Evolutionary conservation across 139 green algal species (phyloP), one percentile per base, ranked within the genome.

Genomic region (Coelastrella sp.): DNA sequence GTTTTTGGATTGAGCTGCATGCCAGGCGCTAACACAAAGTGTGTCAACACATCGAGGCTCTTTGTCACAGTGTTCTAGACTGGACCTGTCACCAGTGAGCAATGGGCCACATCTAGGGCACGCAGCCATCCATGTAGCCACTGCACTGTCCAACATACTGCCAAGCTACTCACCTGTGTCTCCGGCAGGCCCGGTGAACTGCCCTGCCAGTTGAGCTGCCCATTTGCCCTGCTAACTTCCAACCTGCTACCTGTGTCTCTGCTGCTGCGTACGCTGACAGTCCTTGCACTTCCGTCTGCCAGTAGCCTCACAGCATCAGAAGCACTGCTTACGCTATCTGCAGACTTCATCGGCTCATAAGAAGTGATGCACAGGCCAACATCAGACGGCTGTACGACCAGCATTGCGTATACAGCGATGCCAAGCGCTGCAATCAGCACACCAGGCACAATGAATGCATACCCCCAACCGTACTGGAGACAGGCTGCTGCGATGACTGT

Each of bases 391-490:
- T 97, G 90, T 17, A 97, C 95, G 75, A 98, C 94, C 24, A 99
- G 94, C 83, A 97, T 96, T 17, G 91, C 49, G 68, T 92, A 97
- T n/a, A 97, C 92, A 10, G 97, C 35, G 25, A 96, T 10, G 6
- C 93, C 94, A 75, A 94, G 75, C 8, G 15, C 84, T 7, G 92
- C 92, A 84, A 96, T 96, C 19, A 94, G 56, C n/a, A 94, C 66
- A n/a, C 94, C 97, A 6, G 97, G 97, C 27, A 98, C 65, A 7
- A 99, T 65, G 82, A 99, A 99, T 8, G 95, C 95, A 91, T 95
- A 99, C 59, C 98, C 98, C 98, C 98, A 99, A 84, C 97, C 97
- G 83, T 93, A 95, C 49, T 87, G 65, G 80, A 98, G 95, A 79
- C 94, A 91, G 5, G 78, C 93, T 11, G 97, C 96, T 7, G 98